Evolutionary conservation across 495 filamentous ascomycete genomes (phyloP).

Genomic region (Rhizodiscina lignyota): DNA sequence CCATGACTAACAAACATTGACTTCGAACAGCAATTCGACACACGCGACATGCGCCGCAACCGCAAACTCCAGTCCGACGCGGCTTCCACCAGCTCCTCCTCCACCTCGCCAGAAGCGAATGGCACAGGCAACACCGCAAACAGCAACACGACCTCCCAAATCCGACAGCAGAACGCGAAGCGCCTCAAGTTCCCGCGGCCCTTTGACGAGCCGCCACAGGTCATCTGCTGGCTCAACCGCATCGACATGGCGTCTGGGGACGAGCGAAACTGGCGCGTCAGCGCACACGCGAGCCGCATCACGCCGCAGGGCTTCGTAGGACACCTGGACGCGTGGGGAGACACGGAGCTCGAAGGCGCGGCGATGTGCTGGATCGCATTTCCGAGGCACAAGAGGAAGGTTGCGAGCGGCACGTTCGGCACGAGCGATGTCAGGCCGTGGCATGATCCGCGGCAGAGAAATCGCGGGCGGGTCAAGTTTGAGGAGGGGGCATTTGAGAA

Average conservation of each 20-base stretch:
- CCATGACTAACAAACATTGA: too few species aligned
- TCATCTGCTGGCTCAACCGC: slow-evolving; percentile 11
- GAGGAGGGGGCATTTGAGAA: slow-evolving; percentile 2
- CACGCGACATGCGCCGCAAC: too few species aligned
- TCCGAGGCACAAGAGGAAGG: slow-evolving; percentile 6
- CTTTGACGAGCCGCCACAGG: slow-evolving; percentile 1
- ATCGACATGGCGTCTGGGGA: slow-evolving; percentile 4
- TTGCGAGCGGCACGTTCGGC: slow-evolving; percentile 7
- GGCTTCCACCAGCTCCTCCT: too few species aligned
- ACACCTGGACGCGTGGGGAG: slow-evolving; percentile 9
- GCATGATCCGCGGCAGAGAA: slow-evolving; percentile 5
- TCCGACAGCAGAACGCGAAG: too few species aligned
- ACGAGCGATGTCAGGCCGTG: slow-evolving; percentile 8
- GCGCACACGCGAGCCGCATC: slow-evolving; percentile 3
- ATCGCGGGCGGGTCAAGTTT: too few species aligned
- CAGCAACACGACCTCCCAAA: too few species aligned
- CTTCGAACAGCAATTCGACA: slow-evolving; percentile 1
- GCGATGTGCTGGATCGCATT: slow-evolving; percentile 14
- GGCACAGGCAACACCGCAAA: too few species aligned
- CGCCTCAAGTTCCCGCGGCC: slow-evolving; percentile 4
- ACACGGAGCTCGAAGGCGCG: slow-evolving; percentile 3
- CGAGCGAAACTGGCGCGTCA: slow-evolving; percentile 5
- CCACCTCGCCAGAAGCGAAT: too few species aligned
- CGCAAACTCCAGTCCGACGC: too few species aligned
- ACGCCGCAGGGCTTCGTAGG: slow-evolving; percentile 3